Evolutionary conservation across 768 basidiomycete species (phyloP).

Genomic region (Gelatoporia subvermispora): DNA sequence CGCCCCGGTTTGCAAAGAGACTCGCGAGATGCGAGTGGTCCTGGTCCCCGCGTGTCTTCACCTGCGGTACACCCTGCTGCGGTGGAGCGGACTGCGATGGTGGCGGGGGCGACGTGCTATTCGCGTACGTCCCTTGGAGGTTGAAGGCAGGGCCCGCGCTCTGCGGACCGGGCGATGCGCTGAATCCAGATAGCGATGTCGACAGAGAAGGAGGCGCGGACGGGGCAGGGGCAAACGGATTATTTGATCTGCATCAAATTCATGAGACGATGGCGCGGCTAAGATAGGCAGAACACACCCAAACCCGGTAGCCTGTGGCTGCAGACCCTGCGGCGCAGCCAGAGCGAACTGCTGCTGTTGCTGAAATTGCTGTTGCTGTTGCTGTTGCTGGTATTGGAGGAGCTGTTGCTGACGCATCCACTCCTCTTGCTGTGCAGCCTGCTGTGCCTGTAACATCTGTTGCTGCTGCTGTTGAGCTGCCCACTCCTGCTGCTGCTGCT

Average conservation of each 20-base stretch:
- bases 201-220: slow-evolving; percentile 25
- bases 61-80: slow-evolving; percentile 4
- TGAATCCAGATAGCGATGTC: slow-evolving; percentile 27
- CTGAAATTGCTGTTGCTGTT: slow-evolving; percentile 43
- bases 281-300: slow-evolving; percentile 40
- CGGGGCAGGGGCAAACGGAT: slow-evolving; percentile 74
- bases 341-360: slow-evolving; percentile 43
- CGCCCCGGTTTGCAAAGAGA: slow-evolving; percentile 76
- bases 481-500: slow-evolving; percentile 55
- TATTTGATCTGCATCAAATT: slow-evolving; percentile 66
- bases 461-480: slow-evolving; percentile 40
- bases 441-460: slow-evolving; percentile 41
- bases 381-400: slow-evolving; percentile 48
- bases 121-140: slow-evolving; percentile 63
- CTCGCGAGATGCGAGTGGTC: slow-evolving; percentile 70
- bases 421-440: slow-evolving; percentile 46
- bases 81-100: slow-evolving; percentile 34
- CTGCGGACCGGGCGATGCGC: slow-evolving; percentile 27
- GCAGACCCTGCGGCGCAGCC: slow-evolving; percentile 32
- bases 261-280: background rate
- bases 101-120: slow-evolving; percentile 37
- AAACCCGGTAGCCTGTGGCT: slow-evolving; percentile 69
- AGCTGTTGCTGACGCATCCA: slow-evolving; percentile 62
- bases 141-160: slow-evolving; percentile 53
- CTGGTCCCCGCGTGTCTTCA: slow-evolving; percentile 52